Percentiles rank a stretch among this genome's conserved stretches.
Evolutionary conservation across 805 yeast species (phyloP).

Genomic region (Starmerella khaoyaiensis): DNA sequence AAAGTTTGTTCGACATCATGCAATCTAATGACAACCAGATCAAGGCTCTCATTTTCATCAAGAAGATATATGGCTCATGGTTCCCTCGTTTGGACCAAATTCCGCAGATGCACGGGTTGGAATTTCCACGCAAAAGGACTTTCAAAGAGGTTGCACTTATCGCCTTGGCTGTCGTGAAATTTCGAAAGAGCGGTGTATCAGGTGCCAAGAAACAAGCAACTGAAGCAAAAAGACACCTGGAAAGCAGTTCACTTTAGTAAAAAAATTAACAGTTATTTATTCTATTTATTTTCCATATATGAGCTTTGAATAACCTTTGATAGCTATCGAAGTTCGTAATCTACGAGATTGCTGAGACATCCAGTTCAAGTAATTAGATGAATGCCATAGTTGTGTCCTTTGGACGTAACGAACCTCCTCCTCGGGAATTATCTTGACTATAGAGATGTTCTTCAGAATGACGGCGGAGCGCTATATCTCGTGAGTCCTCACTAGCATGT

Average conservation of each 20-base stretch:
- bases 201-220: constrained; percentile 1
- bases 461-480: constrained; percentile 26
- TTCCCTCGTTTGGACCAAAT: constrained; percentile 4
- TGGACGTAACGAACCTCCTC: constrained; percentile 37
- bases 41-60: constrained; percentile 1
- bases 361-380: constrained; percentile 40
- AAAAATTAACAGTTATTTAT: not conserved
- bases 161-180: constrained; percentile 3
- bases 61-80: not conserved
- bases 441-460: constrained; percentile 43
- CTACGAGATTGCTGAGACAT: constrained; percentile 21
- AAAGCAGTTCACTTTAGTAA: not conserved
- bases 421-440: too few species aligned
- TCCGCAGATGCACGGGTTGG: not conserved
- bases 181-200: not conserved
- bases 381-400: too few species aligned
- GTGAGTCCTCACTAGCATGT: constrained; percentile 18
- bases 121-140: not conserved
- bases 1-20: not conserved
- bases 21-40: not conserved
- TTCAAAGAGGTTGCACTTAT: not conserved
- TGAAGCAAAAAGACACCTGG: not conserved
- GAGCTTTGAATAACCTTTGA: not conserved
- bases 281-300: not conserved
- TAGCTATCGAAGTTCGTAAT: not conserved